Evolutionary conservation across 441 rosid species (phyloP).

Genomic region (Pelargonium exstipulatum): DNA sequence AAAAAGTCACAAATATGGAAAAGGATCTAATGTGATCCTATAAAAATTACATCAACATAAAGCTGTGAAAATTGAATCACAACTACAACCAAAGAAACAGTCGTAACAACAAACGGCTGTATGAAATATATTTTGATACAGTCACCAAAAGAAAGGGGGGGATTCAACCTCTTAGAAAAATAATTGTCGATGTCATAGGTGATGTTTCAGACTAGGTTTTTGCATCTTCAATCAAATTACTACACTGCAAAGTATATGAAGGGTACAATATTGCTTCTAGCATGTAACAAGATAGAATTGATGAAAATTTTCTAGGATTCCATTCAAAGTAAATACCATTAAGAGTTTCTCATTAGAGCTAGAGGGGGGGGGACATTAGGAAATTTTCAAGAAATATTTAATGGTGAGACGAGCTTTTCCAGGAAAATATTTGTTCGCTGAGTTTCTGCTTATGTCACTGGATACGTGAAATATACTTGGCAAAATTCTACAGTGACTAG

Average conservation of each 20-base stretch:
- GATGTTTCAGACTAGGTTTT: background rate
- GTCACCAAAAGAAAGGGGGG: background rate
- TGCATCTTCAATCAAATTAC: background rate
- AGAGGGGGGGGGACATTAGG: background rate
- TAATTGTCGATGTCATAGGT: background rate
- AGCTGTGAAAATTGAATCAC: background rate
- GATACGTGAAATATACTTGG: background rate
- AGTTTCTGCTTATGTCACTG: background rate
- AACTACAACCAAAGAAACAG: too few relatives aligned
- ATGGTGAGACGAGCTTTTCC: background rate
- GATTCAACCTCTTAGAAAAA: background rate
- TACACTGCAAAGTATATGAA: background rate
- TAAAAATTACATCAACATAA: too few relatives aligned
- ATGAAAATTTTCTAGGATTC: background rate
- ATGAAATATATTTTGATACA: background rate
- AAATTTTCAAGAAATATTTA: background rate
- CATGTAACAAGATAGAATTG: background rate
- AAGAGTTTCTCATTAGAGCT: background rate
- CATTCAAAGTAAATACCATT: background rate
- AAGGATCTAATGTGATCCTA: background rate
- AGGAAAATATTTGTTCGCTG: background rate
- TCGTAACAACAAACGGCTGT: too few relatives aligned
- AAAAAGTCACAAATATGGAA: background rate
- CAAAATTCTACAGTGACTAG: slow-evolving; percentile 4
- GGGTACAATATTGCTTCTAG: background rate